These are phyloP conservation scores for Furcasterigmium furcatum DNA, from an alignment of 2,329 filamentous ascomycete species.

Conservation along the genomic window DNA sequence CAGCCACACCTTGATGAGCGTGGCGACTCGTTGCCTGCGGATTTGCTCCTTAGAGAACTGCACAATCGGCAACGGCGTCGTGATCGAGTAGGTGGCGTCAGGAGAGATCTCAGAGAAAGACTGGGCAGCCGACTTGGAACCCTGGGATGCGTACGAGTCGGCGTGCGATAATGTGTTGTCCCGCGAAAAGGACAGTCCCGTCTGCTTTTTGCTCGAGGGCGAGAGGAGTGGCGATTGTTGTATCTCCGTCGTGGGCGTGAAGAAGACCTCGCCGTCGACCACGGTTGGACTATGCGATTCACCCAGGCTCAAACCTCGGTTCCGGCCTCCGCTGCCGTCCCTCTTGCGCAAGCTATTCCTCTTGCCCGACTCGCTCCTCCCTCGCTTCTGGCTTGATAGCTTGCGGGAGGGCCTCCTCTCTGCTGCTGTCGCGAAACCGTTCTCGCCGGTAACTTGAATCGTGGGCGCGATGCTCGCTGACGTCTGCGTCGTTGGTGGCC, in stretches of 20 bases:
- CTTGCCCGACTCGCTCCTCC: constrained; percentile 43
- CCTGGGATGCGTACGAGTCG: constrained; percentile 41
- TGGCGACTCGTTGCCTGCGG: constrained; percentile 43
- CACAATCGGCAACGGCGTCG: constrained; percentile 46
- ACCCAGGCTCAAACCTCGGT: constrained; percentile 41
- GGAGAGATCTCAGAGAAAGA: constrained; percentile 33
- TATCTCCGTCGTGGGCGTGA: constrained; percentile 41
- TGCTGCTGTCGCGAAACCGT: constrained; percentile 33
- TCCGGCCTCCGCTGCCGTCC: constrained; percentile 45
- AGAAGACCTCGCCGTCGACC: constrained; percentile 48
- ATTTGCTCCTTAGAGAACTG: constrained; percentile 54
- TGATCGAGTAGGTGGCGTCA: constrained; percentile 39
- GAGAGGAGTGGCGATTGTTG: constrained; percentile 40
- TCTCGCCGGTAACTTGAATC: constrained; percentile 75
- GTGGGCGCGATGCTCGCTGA: constrained; percentile 52
- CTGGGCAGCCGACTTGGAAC: constrained; percentile 33
- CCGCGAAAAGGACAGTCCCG: constrained; percentile 37
- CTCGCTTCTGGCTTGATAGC: constrained; percentile 29
- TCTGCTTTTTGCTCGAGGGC: constrained; percentile 34
- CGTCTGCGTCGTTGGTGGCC: constrained; percentile 40
- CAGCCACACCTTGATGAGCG: constrained; percentile 81
- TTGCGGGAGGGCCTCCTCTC: constrained; percentile 30
- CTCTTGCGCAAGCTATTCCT: constrained; percentile 52
- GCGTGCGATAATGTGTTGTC: constrained; percentile 39
- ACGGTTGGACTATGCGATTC: constrained; percentile 35